phyloP scores from a whole-genome alignment of 805 yeast species.

The Groenewaldozyma tartarivorans region DNA sequence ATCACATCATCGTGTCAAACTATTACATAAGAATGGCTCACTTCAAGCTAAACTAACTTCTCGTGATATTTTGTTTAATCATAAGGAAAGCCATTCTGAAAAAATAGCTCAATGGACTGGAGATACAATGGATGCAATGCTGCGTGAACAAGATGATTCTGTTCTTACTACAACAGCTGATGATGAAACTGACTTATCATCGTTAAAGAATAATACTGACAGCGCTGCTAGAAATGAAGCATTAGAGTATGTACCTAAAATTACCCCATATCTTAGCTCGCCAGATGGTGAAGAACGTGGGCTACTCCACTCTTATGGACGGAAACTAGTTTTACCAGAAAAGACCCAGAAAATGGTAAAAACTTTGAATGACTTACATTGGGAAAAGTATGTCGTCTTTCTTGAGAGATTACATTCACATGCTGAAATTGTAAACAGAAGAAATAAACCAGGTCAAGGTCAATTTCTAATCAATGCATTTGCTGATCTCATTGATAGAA shows the following conservation, averaged over 20 bases:
- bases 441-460: constrained; percentile 22
- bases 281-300: constrained; percentile 12
- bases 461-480: constrained; percentile 19
- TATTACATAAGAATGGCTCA: constrained; percentile 2
- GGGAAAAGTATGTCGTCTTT: constrained; percentile 72
- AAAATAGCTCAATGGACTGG: constrained; percentile 14
- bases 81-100: constrained; percentile 3
- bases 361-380: constrained; percentile 52
- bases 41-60: not conserved
- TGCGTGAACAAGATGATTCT: constrained; percentile 2
- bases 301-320: constrained; percentile 13
- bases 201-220: not conserved
- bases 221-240: not conserved
- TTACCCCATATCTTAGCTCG: constrained; percentile 6
- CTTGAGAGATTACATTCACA: constrained; percentile 73
- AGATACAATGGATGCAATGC: constrained; percentile 13
- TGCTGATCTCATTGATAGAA: constrained; percentile 12
- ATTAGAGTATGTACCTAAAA: not conserved
- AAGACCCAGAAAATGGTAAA: constrained; percentile 34
- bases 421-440: constrained; percentile 73
- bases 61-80: not conserved
- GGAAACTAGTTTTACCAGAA: constrained; percentile 25
- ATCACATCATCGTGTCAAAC: constrained; percentile 13
- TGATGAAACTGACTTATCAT: constrained; percentile 2
- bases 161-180: not conserved